These are phyloP conservation scores for Ananas comosus DNA, from an alignment of 176 grass and related monocot genomes.

Conservation along the genomic window DNA sequence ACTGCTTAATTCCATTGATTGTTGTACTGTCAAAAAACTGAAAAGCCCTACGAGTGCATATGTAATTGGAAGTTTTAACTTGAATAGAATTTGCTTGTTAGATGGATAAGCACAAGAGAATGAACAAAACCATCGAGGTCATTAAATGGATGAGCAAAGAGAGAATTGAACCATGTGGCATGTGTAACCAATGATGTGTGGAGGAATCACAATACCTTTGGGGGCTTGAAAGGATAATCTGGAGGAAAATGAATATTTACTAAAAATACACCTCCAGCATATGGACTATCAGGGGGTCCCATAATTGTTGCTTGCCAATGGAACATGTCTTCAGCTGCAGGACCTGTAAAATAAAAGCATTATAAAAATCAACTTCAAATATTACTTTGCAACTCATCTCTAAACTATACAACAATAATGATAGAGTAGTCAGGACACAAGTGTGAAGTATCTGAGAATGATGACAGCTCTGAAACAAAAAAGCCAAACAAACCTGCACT, in stretches of 20 bases:
- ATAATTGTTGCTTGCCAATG: constrained; percentile 6
- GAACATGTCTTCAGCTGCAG: background rate
- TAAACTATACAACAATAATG: background rate
- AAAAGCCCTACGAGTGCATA: too few relatives aligned
- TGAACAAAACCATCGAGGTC: background rate
- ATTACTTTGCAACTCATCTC: background rate
- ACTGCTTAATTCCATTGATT: too few relatives aligned
- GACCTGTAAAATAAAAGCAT: background rate
- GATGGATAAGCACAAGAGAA: background rate
- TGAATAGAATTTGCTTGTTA: too few relatives aligned
- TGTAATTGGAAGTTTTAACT: too few relatives aligned
- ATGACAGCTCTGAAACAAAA: background rate
- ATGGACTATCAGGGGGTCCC: constrained; percentile 5
- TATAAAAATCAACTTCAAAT: background rate
- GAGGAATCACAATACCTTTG: background rate
- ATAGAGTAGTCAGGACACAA: background rate
- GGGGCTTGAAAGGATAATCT: constrained; percentile 4
- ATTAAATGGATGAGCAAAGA: background rate
- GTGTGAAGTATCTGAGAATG: background rate
- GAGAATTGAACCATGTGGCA: background rate
- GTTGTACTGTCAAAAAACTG: too few relatives aligned
- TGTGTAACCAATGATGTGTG: background rate
- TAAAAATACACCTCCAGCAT: background rate
- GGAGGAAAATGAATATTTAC: constrained; percentile 4
- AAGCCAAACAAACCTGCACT: background rate